phyloP scores from a whole-genome alignment of 2,329 filamentous ascomycete species.

The Macrophomina tecta region DNA sequence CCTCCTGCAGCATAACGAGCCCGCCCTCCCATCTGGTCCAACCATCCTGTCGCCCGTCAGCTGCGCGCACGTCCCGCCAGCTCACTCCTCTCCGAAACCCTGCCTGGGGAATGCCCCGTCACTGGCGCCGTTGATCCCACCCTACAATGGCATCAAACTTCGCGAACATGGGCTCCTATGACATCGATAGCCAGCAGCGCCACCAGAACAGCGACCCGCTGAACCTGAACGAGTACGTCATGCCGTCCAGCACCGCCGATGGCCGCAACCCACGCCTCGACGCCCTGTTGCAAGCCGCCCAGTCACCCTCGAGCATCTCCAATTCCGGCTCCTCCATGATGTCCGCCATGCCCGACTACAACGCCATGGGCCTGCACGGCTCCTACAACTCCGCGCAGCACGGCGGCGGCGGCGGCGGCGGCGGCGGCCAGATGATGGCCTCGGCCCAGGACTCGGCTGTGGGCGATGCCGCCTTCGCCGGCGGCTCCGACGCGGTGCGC shows the following conservation, averaged over 20 bases:
- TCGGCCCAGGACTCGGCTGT: neutral
- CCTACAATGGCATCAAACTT: constrained; percentile 39
- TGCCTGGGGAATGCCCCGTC: constrained; percentile 17
- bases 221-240: constrained; percentile 43
- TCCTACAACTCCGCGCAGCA: neutral
- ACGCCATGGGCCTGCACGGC: constrained; percentile 3
- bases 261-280: constrained; percentile 35
- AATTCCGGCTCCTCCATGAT: constrained; percentile 36
- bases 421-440: constrained; percentile 8
- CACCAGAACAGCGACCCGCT: constrained; percentile 42
- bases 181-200: constrained; percentile 9
- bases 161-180: constrained; percentile 33
- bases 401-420: neutral
- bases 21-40: neutral
- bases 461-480: constrained; percentile 4
- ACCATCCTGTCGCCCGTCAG: neutral
- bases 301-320: constrained; percentile 30
- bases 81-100: neutral
- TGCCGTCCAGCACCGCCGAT: constrained; percentile 32
- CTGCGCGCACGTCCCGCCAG: neutral
- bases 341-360: constrained; percentile 15
- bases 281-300: constrained; percentile 30
- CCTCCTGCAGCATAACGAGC: neutral
- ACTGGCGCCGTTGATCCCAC: neutral
- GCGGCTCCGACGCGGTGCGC: constrained; percentile 34